Conservation (phyloP, 2,329 filamentous ascomycete genomes). For the Calonectria leucothoes region DNA sequence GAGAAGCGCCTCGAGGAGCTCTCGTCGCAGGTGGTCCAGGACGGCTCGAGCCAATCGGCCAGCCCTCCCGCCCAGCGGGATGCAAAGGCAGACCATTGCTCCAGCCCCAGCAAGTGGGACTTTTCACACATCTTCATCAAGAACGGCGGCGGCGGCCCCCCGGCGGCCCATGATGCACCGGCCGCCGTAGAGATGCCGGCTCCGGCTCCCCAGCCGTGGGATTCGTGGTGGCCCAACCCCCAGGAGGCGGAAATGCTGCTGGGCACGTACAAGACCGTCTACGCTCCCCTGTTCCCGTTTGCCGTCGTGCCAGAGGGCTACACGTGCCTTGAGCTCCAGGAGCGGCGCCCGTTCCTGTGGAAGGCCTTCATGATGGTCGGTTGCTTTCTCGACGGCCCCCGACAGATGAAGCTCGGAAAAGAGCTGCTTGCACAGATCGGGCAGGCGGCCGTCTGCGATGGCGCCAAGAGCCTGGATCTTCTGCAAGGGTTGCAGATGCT, state of each 20-base stretch:
- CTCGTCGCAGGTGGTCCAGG: constrained; percentile 58
- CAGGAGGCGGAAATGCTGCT: constrained; percentile 56
- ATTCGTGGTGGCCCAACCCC: constrained; percentile 54
- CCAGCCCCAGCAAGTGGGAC: constrained; percentile 29
- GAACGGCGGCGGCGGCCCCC: constrained; percentile 4
- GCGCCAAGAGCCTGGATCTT: constrained; percentile 58
- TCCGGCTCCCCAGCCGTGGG: constrained; percentile 35
- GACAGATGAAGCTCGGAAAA: constrained; percentile 57
- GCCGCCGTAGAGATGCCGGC: constrained; percentile 19
- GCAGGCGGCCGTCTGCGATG: constrained; percentile 52
- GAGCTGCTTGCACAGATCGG: constrained; percentile 57
- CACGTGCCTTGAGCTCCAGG: constrained; percentile 50
- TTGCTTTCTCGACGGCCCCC: constrained; percentile 54
- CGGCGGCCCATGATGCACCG: not conserved
- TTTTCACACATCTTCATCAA: constrained; percentile 51
- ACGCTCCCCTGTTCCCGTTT: constrained; percentile 57
- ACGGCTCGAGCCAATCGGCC: constrained; percentile 28
- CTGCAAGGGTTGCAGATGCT: constrained; percentile 59
- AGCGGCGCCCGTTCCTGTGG: constrained; percentile 58
- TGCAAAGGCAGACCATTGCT: constrained; percentile 11
- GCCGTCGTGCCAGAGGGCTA: constrained; percentile 53
- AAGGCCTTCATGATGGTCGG: constrained; percentile 61
- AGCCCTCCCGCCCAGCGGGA: constrained; percentile 20
- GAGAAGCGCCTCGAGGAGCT: constrained; percentile 63
- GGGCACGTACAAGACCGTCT: constrained; percentile 47